Conservation (phyloP, 2,329 filamentous ascomycete genomes). For the Fusarium sp. region DNA sequence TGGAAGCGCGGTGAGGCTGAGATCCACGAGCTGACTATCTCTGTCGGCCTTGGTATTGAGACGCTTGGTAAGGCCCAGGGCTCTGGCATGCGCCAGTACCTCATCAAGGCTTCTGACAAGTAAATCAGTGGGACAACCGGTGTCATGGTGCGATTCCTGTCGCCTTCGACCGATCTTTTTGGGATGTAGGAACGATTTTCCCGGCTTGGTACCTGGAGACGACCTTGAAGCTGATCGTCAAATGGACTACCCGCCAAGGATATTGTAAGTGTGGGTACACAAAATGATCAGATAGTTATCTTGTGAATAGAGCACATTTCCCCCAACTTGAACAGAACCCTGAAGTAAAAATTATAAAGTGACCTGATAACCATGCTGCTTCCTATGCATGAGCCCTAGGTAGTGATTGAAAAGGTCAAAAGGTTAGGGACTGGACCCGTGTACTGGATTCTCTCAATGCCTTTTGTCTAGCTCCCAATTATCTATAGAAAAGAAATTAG, state of each 20-base stretch:
- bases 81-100: slow-evolving; percentile 42
- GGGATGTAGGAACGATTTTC: not conserved
- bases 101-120: not conserved
- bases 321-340: not conserved
- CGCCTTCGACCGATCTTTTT: fast-evolving
- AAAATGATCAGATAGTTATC: not conserved
- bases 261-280: not conserved
- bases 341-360: not conserved
- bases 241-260: too few species aligned
- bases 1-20: slow-evolving; percentile 41
- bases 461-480: not conserved
- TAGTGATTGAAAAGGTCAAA: not conserved
- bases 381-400: not conserved
- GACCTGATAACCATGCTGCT: not conserved
- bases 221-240: not conserved
- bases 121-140: not conserved
- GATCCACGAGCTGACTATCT: slow-evolving; percentile 21
- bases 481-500: not conserved
- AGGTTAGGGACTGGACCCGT: fast-evolving
- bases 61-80: slow-evolving; percentile 36
- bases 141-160: too few species aligned
- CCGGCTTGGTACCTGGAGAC: not conserved
- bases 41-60: slow-evolving; percentile 29
- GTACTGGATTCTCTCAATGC: fast-evolving
- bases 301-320: not conserved